Conservation (phyloP, 2,329 filamentous ascomycete genomes). For the Colletotrichum cereale region DNA sequence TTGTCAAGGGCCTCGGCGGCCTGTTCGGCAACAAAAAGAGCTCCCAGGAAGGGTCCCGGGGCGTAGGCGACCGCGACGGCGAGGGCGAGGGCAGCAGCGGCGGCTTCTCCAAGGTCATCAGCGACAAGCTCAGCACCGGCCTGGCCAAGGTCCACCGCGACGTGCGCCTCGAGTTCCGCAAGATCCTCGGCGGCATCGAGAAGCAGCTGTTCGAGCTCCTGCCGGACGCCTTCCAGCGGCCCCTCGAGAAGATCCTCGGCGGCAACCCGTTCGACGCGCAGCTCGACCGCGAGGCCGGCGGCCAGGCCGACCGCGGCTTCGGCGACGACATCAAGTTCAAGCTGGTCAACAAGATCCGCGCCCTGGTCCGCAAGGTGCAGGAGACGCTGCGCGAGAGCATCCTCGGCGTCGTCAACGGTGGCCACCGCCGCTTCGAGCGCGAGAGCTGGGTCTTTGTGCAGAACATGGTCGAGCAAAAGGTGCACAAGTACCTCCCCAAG, state of each 20-base stretch:
- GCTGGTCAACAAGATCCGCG: conserved; percentile 59
- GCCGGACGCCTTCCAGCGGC: conserved; percentile 57
- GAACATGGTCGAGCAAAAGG: conserved; percentile 59
- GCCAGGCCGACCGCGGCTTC: conserved; percentile 53
- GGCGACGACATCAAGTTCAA: conserved; percentile 59
- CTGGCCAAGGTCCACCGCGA: conserved; percentile 58
- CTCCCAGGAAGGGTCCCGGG: conserved; percentile 48
- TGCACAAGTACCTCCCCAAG: conserved; percentile 59
- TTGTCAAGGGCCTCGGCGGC: conserved; percentile 58
- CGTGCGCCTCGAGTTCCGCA: conserved; percentile 61
- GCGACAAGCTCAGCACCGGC: conserved; percentile 60
- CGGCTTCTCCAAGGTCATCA: conserved; percentile 60
- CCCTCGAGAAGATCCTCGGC: conserved; percentile 60
- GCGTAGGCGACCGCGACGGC: conserved; percentile 47
- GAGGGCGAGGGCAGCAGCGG: conserved; percentile 46
- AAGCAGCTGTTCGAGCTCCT: conserved; percentile 60
- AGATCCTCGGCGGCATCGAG: conserved; percentile 57
- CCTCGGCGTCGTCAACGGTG: conserved; percentile 58
- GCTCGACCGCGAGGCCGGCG: conserved; percentile 52
- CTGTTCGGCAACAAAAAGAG: conserved; percentile 53
- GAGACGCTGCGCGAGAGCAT: conserved; percentile 59
- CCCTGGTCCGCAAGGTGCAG: conserved; percentile 58
- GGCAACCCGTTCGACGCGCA: conserved; percentile 60
- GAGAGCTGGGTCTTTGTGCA: conserved; percentile 62
- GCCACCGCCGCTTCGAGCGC: conserved; percentile 60